phyloP scores from a whole-genome alignment of 2,329 filamentous ascomycete genomes.

The Exserohilum turcica region DNA sequence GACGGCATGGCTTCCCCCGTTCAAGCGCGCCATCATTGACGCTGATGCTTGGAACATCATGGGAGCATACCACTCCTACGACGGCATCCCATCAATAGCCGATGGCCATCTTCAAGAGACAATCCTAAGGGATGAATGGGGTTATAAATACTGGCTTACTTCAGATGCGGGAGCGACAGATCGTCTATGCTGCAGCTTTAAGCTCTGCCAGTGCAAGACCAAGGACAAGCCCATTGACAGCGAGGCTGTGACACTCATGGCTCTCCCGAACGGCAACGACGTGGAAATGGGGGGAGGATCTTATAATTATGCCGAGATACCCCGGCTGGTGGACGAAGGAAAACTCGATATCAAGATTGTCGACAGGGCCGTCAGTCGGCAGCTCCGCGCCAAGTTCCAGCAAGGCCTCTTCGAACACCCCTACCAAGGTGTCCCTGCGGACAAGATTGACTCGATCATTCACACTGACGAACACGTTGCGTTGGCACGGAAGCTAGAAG shows the following conservation, averaged over 20 bases:
- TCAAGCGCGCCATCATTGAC: slow-evolving; percentile 73
- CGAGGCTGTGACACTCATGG: slow-evolving; percentile 66
- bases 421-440: slow-evolving; percentile 62
- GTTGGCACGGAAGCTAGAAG: slow-evolving; percentile 68
- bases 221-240: slow-evolving; percentile 62
- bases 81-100: slow-evolving; percentile 70
- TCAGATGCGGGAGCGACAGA: slow-evolving; percentile 74
- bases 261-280: slow-evolving; percentile 71
- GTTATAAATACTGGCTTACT: slow-evolving; percentile 70
- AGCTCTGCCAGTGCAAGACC: slow-evolving; percentile 60
- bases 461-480: slow-evolving; percentile 64
- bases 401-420: slow-evolving; percentile 74
- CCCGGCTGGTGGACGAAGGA: slow-evolving; percentile 65
- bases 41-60: slow-evolving; percentile 71
- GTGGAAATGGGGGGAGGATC: slow-evolving; percentile 79
- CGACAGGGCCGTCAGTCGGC: slow-evolving; percentile 68
- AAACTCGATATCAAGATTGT: slow-evolving; percentile 64
- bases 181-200: slow-evolving; percentile 67
- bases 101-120: slow-evolving; percentile 67
- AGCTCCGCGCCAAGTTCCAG: slow-evolving; percentile 70
- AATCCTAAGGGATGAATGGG: slow-evolving; percentile 73
- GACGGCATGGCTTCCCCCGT: slow-evolving; percentile 62
- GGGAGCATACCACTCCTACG: slow-evolving; percentile 76
- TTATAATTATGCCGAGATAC: slow-evolving; percentile 70
- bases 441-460: slow-evolving; percentile 63